Conservation (phyloP, 2,329 filamentous ascomycete genomes). For the Gremmenia infestans region DNA sequence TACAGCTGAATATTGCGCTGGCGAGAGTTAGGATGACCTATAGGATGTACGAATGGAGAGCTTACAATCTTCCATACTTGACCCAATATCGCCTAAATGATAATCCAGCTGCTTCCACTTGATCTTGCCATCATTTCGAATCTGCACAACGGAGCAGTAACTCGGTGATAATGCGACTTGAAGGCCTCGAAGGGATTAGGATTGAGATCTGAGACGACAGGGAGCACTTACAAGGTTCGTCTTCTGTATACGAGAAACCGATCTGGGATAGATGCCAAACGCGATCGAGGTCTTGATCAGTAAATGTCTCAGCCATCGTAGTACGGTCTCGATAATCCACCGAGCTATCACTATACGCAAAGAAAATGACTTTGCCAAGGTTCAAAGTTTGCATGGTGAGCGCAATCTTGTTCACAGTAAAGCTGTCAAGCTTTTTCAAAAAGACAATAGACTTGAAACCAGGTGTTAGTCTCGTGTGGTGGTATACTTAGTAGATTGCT, state of each 20-base stretch:
- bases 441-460: slow-evolving; percentile 35
- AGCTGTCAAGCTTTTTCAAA: slow-evolving; percentile 62
- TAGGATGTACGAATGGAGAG: not conserved
- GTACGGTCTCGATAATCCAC: slow-evolving; percentile 74
- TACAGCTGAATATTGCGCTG: slow-evolving; percentile 52
- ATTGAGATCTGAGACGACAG: not conserved
- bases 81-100: slow-evolving; percentile 43
- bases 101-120: slow-evolving; percentile 55
- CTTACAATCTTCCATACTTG: slow-evolving; percentile 46
- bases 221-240: slow-evolving; percentile 54
- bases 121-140: slow-evolving; percentile 53
- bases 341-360: slow-evolving; percentile 75
- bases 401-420: slow-evolving; percentile 64
- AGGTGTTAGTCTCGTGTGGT: slow-evolving; percentile 6
- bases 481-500: too few species aligned
- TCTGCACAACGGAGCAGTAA: slow-evolving; percentile 51
- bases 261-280: slow-evolving; percentile 70
- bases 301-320: slow-evolving; percentile 64
- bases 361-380: slow-evolving; percentile 65
- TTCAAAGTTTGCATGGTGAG: slow-evolving; percentile 64
- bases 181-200: slow-evolving; percentile 38
- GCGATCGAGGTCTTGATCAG: slow-evolving; percentile 56
- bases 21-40: slow-evolving; percentile 17
- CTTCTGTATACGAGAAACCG: slow-evolving; percentile 67
- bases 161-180: slow-evolving; percentile 59